A percentile compares a stretch with the other conserved stretches of the same genome.
phyloP scores from a whole-genome alignment of 1,139 yeast species.

The Eremothecium cymbalariae region DNA sequence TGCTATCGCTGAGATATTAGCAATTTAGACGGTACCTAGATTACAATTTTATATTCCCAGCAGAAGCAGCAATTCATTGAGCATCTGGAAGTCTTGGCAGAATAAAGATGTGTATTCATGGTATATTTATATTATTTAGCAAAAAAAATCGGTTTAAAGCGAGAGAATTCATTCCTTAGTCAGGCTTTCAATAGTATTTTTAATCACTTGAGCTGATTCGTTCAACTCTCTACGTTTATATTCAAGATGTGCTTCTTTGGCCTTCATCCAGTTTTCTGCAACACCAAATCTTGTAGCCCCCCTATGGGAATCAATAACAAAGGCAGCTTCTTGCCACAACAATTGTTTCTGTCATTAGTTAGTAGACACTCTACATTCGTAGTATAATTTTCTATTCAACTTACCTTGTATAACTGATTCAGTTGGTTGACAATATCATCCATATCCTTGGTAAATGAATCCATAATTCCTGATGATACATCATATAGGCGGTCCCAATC shows the following conservation, averaged over 20 bases:
- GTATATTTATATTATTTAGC: no score
- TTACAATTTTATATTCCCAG: no score
- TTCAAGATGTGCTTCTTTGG: constrained; percentile 23
- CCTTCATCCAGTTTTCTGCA: constrained; percentile 26
- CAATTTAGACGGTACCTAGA: no score
- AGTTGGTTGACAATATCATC: constrained; percentile 21
- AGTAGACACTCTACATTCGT: constrained; percentile 2
- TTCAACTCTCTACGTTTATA: constrained; percentile 20
- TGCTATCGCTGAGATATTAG: no score
- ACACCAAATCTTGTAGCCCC: constrained; percentile 24
- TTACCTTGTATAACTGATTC: constrained; percentile 21
- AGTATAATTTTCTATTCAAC: constrained; percentile 9
- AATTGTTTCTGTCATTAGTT: constrained; percentile 19
- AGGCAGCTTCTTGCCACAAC: constrained; percentile 32
- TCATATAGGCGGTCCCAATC: constrained; percentile 30
- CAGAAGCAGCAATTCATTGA: no score
- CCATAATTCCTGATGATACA: constrained; percentile 26
- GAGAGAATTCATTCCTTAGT: constrained; percentile 7
- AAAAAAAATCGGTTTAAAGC: neutral
- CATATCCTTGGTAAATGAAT: constrained; percentile 24
- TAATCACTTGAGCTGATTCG: constrained; percentile 26
- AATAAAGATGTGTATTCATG: no score
- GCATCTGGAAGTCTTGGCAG: no score
- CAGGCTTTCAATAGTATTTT: constrained; percentile 23
- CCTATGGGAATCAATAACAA: constrained; percentile 27